A percentile compares a stretch with the other conserved stretches of the same genome.
Evolutionary conservation across 495 filamentous ascomycete genomes (phyloP).

Genomic region (Neurospora sublineolata): DNA sequence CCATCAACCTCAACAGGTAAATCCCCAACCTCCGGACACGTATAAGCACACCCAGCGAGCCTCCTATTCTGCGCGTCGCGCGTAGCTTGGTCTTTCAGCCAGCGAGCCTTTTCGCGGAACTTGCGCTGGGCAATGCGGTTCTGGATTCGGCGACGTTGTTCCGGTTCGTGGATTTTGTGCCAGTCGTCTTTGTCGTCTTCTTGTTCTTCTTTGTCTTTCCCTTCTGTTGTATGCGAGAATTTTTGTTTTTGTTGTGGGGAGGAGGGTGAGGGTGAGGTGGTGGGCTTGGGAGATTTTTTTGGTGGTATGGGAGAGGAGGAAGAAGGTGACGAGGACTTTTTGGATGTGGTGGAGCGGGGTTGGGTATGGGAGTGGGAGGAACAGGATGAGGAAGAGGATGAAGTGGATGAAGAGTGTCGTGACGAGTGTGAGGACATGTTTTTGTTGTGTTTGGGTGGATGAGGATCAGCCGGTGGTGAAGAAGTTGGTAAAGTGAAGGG

Average conservation of each 20-base stretch:
- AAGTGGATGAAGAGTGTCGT: neutral
- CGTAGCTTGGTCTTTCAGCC: slow-evolving; percentile 45
- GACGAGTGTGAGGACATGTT: neutral
- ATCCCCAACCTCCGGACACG: slow-evolving; percentile 38
- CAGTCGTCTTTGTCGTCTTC: slow-evolving; percentile 35
- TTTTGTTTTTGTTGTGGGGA: neutral
- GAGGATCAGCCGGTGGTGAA: neutral
- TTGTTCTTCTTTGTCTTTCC: slow-evolving; percentile 1
- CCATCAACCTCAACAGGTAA: slow-evolving; percentile 28
- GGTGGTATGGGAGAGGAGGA: too few relatives aligned
- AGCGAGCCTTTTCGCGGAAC: slow-evolving; percentile 49
- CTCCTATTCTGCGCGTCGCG: slow-evolving; percentile 45
- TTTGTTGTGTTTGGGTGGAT: neutral
- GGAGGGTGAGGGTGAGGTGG: neutral
- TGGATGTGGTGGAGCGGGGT: too few relatives aligned
- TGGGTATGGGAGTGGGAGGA: neutral
- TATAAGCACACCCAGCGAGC: slow-evolving; percentile 44
- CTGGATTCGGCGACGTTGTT: slow-evolving; percentile 48
- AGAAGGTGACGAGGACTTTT: neutral
- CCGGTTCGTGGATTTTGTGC: slow-evolving; percentile 47
- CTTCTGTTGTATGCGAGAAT: too few relatives aligned
- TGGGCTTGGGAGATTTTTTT: too few relatives aligned
- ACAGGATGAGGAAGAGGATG: neutral
- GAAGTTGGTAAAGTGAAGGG: neutral
- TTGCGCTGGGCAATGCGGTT: slow-evolving; percentile 52